Conservation (phyloP, 257 asterid genomes). For the Gardenia jasminoides region DNA sequence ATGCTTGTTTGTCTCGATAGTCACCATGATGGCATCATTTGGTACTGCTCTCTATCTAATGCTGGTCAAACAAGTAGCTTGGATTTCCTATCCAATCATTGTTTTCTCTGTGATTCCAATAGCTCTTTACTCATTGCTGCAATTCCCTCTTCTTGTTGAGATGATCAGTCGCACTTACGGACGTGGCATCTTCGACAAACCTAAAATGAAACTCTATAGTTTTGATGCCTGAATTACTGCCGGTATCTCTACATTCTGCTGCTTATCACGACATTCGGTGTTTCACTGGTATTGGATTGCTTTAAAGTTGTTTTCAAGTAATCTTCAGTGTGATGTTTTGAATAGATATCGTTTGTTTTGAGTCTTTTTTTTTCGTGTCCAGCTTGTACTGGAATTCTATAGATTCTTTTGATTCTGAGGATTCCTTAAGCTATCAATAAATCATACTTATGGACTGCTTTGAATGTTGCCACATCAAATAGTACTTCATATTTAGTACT, state of each 20-base stretch:
- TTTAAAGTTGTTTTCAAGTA: background rate
- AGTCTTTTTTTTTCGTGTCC: background rate
- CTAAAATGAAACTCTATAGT: background rate
- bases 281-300: background rate
- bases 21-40: conserved; percentile 31
- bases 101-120: conserved; percentile 20
- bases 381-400: background rate
- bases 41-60: conserved; percentile 29
- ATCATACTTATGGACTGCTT: too few species aligned
- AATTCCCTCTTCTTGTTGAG: conserved; percentile 25
- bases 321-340: background rate
- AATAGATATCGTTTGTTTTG: background rate
- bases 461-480: too few species aligned
- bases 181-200: conserved; percentile 23
- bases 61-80: conserved; percentile 1
- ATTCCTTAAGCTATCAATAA: background rate
- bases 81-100: conserved; percentile 23
- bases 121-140: conserved; percentile 17
- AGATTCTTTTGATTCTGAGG: background rate
- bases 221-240: background rate
- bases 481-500: too few species aligned
- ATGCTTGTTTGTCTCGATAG: conserved; percentile 22
- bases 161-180: conserved; percentile 24
- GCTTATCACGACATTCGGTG: background rate
- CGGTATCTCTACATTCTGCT: background rate